Percentiles rank a stretch among this genome's conserved stretches.
phyloP scores from a whole-genome alignment of 768 basidiomycete species.

The Podaxis mareebaensis region DNA sequence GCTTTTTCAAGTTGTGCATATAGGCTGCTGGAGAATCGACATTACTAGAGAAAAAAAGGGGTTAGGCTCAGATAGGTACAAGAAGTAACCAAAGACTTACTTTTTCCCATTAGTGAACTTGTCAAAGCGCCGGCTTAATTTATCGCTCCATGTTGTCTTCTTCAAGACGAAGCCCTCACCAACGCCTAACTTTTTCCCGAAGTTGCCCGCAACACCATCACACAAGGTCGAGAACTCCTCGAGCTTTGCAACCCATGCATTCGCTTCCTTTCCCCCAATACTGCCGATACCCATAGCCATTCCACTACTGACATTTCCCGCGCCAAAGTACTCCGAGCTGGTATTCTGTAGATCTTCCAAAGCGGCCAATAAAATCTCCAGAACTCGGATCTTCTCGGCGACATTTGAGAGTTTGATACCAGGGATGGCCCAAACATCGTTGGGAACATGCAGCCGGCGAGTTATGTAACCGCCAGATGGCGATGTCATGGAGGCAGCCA shows the following conservation, averaged over 20 bases:
- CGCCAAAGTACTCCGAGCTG: constrained; percentile 76
- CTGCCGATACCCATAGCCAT: constrained; percentile 75
- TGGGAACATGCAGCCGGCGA: constrained; percentile 81
- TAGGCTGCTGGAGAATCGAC: constrained; percentile 88
- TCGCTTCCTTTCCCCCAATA: constrained; percentile 75
- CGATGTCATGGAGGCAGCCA: constrained; percentile 77
- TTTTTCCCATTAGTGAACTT: constrained; percentile 90
- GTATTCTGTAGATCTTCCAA: constrained; percentile 75
- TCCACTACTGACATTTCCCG: constrained; percentile 75
- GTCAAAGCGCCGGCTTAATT: constrained; percentile 73
- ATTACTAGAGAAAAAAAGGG: constrained; percentile 39
- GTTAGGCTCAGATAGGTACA: constrained; percentile 18
- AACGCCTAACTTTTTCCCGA: constrained; percentile 86
- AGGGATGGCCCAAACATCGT: constrained; percentile 89
- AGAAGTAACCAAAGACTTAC: constrained; percentile 40
- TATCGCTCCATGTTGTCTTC: constrained; percentile 79
- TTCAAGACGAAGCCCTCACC: constrained; percentile 85
- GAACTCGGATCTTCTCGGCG: constrained; percentile 83
- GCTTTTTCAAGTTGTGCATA: constrained; percentile 69
- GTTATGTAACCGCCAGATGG: constrained; percentile 88
- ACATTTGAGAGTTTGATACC: constrained; percentile 83
- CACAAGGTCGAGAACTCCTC: constrained; percentile 81
- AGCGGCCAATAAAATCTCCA: constrained; percentile 76
- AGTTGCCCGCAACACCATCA: constrained; percentile 76
- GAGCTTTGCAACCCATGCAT: constrained; percentile 73